Evolutionary conservation across 306 rosid species (phyloP), one percentile per base, ranked within the genome.

Genomic region (Alnus glutinosa): DNA sequence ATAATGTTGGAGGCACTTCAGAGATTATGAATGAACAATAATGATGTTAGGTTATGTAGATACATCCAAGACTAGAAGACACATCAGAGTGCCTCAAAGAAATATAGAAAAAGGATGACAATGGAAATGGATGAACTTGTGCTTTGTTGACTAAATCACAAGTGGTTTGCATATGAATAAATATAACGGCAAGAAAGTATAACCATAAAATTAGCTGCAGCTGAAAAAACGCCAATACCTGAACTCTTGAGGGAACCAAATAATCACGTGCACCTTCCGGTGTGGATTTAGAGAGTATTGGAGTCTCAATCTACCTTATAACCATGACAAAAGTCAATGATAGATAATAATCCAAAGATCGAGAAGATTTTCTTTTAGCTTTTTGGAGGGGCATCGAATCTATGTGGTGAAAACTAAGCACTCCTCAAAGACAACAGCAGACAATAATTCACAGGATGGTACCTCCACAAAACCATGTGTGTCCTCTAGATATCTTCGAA

Each of bases 221-320:
- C 55, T 64, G 55, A 51, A 86, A 71, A 79, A 15, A 76, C 49
- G 67, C 52, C 75, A 75, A 70, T 89, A 95, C 99, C 99, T 95
- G 99, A 83, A 93, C 88, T 89, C 98, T 93, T 49, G 98, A 93
- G 15, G 99, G 99, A 55, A 95, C 99, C 86, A 95, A 81, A 87
- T 92, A 95, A 90, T 95, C 99, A 18, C 99, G 89, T 44, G 98
- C 98, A 83, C 98, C 98, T 88, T 95, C 98, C 8, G 99, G 99
- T 47, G 99, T 92, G 62, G 98, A 95, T 83, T 97, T 90, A 80
- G 97, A 88, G 82, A 95, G 92, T 85, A 95, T 92, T 81, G 99
- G 99, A 85, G 99, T 95, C 91, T 95, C 99, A 90, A 95, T 90
- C 99, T 95, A 85, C 93, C 99, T 92, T 92, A 76, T 86, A 86